A percentile compares a stretch with the other conserved stretches of the same genome.
phyloP scores from a whole-genome alignment of 2,329 filamentous ascomycete genomes.

The Trichoderma semiorbis region DNA sequence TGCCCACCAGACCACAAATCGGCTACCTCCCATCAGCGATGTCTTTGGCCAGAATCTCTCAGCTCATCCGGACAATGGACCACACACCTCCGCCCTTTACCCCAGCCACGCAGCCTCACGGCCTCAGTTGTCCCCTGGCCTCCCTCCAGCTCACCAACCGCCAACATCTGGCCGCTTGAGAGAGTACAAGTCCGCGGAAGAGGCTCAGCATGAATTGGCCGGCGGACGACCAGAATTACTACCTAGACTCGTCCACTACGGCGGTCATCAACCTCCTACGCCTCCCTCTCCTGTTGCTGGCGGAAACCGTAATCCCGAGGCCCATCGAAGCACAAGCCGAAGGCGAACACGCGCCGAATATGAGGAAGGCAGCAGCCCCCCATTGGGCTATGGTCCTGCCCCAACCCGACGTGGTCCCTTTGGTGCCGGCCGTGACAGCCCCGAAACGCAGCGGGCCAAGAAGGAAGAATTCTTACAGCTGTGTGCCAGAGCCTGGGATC shows the following conservation, averaged over 20 bases:
- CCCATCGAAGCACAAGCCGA: slow-evolving; percentile 59
- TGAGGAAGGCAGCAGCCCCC: slow-evolving; percentile 85
- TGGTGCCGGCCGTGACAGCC: slow-evolving; percentile 76
- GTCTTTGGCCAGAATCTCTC: slow-evolving; percentile 83
- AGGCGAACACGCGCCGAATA: slow-evolving; percentile 85
- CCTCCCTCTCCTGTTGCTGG: slow-evolving; percentile 75
- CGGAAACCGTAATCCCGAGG: slow-evolving; percentile 44
- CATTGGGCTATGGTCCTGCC: slow-evolving; percentile 70
- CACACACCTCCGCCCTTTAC: slow-evolving; percentile 43
- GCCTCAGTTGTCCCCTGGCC: slow-evolving; percentile 74
- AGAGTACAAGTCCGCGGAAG: slow-evolving; percentile 93
- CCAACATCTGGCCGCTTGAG: slow-evolving; percentile 63
- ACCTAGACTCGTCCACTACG: slow-evolving; percentile 93
- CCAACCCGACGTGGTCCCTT: slow-evolving; percentile 65
- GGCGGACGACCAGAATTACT: slow-evolving; percentile 90
- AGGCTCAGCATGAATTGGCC: slow-evolving; percentile 84
- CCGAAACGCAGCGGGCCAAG: slow-evolving; percentile 79
- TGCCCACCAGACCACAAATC: slow-evolving; percentile 84
- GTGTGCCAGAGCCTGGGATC: slow-evolving; percentile 89
- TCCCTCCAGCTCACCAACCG: slow-evolving; percentile 54
- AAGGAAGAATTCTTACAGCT: slow-evolving; percentile 87
- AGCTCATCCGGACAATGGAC: slow-evolving; percentile 54
- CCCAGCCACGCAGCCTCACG: slow-evolving; percentile 60
- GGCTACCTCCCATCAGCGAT: slow-evolving; percentile 88
- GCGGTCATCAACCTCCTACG: slow-evolving; percentile 87